phyloP scores from a whole-genome alignment of 73 alveolate genomes.

The Uronychia setigera region DNA sequence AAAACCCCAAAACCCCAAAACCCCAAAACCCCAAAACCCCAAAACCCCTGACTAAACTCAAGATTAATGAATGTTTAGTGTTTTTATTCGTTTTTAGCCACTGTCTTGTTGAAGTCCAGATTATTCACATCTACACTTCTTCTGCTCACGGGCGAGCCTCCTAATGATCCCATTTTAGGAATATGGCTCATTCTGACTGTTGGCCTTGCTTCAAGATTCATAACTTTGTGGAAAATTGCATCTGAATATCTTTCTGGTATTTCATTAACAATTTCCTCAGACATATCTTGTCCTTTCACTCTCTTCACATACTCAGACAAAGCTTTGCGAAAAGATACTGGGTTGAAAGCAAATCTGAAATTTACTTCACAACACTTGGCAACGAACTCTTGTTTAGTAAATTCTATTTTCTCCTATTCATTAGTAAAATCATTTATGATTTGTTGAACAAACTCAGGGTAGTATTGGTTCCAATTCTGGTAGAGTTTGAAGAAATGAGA shows the following conservation, averaged over 20 bases:
- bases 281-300: not conserved
- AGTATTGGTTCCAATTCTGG: not conserved
- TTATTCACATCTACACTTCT: too few relatives aligned
- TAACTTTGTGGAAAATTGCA: not conserved
- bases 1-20: too few relatives aligned
- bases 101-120: too few relatives aligned
- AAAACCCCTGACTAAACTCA: too few relatives aligned
- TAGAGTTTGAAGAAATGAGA: not conserved
- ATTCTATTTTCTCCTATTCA: not conserved
- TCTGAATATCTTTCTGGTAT: not conserved
- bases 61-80: too few relatives aligned
- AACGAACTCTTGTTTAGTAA: not conserved
- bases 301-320: not conserved
- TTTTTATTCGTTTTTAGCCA: too few relatives aligned
- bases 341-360: not conserved
- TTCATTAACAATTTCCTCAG: not conserved
- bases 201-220: not conserved
- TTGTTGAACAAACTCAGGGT: not conserved
- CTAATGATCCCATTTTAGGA: too few relatives aligned
- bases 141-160: too few relatives aligned
- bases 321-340: not conserved
- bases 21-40: too few relatives aligned
- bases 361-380: not conserved
- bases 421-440: not conserved
- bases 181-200: too few relatives aligned